Evolutionary conservation across 2,329 filamentous ascomycete species (phyloP).

Genomic region (Penicillium sp.): DNA sequence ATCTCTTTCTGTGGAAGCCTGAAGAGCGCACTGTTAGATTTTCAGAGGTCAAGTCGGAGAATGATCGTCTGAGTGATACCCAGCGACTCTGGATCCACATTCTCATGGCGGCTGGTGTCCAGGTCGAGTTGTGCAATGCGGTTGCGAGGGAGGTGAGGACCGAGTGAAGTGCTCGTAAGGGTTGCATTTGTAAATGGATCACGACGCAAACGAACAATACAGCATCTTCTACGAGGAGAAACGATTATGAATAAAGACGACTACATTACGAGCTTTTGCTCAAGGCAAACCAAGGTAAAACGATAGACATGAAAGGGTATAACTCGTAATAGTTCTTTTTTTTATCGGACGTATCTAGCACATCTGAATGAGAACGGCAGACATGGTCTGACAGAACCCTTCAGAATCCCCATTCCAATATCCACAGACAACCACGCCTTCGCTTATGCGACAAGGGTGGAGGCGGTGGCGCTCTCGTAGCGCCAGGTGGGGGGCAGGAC

Average conservation of each 20-base stretch:
- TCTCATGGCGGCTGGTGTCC: slow-evolving; percentile 76
- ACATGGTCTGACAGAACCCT: background rate
- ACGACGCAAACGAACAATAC: slow-evolving; percentile 1
- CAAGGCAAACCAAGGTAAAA: slow-evolving; percentile 3
- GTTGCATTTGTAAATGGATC: background rate
- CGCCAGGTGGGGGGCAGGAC: slow-evolving; percentile 89
- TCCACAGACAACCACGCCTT: slow-evolving; percentile 24
- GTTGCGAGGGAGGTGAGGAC: slow-evolving; percentile 56
- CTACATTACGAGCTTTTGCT: background rate
- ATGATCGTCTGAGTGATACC: slow-evolving; percentile 92
- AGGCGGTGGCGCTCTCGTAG: slow-evolving; percentile 97
- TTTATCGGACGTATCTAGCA: slow-evolving; percentile 22
- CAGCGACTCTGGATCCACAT: slow-evolving; percentile 97
- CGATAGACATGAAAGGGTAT: slow-evolving; percentile 16
- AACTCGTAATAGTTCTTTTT: slow-evolving; percentile 26
- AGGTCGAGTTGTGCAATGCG: slow-evolving; percentile 75
- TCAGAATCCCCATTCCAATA: slow-evolving; percentile 13
- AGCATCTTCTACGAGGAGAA: background rate
- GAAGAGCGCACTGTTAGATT: slow-evolving; percentile 67
- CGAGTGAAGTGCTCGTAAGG: background rate
- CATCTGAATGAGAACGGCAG: slow-evolving; percentile 9
- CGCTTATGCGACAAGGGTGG: slow-evolving; percentile 85
- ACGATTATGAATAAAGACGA: background rate
- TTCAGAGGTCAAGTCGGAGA: slow-evolving; percentile 76
- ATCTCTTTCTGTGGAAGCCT: slow-evolving; percentile 82